Conservation (phyloP, 2,329 filamentous ascomycete genomes). For the Phialocephala subalpina region DNA sequence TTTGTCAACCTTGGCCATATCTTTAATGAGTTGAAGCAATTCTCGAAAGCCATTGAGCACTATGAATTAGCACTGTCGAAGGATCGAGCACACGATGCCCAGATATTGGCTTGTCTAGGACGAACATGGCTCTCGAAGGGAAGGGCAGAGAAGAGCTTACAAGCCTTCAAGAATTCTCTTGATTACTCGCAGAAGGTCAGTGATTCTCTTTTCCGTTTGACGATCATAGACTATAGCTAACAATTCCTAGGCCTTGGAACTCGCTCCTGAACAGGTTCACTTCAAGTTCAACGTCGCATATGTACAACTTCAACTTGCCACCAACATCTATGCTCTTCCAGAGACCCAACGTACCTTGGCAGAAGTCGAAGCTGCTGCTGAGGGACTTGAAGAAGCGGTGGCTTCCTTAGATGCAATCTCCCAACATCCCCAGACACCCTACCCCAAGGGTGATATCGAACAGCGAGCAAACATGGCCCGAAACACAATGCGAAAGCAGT, state of each 20-base stretch:
- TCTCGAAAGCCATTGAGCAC: conserved; percentile 89
- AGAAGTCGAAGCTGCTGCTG: conserved; percentile 82
- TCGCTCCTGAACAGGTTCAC: conserved; percentile 84
- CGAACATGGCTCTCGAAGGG: conserved; percentile 74
- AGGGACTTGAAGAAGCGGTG: conserved; percentile 87
- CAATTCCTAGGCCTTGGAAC: conserved; percentile 69
- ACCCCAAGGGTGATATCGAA: conserved; percentile 89
- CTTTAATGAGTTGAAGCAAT: conserved; percentile 90
- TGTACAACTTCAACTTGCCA: conserved; percentile 93
- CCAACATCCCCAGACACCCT: conserved; percentile 74
- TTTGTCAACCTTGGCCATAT: conserved; percentile 94
- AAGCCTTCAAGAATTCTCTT: conserved; percentile 69
- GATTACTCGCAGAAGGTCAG: conserved; percentile 70
- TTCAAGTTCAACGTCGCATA: conserved; percentile 99
- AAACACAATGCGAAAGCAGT: conserved; percentile 92
- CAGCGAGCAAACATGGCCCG: conserved; percentile 97
- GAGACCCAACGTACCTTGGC: conserved; percentile 80
- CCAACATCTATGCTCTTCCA: conserved; percentile 75
- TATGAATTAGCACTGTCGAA: conserved; percentile 81
- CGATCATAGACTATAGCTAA: conserved; percentile 32
- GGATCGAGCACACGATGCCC: conserved; percentile 67
- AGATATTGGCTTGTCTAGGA: conserved; percentile 74
- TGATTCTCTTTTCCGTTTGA: neutral
- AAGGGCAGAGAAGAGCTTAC: conserved; percentile 67
- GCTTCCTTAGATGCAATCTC: conserved; percentile 72